A percentile compares a stretch with the other conserved stretches of the same genome.
Conservation (phyloP, 1,139 yeast genomes). For the Yamadazyma kanchanaburiensis region DNA sequence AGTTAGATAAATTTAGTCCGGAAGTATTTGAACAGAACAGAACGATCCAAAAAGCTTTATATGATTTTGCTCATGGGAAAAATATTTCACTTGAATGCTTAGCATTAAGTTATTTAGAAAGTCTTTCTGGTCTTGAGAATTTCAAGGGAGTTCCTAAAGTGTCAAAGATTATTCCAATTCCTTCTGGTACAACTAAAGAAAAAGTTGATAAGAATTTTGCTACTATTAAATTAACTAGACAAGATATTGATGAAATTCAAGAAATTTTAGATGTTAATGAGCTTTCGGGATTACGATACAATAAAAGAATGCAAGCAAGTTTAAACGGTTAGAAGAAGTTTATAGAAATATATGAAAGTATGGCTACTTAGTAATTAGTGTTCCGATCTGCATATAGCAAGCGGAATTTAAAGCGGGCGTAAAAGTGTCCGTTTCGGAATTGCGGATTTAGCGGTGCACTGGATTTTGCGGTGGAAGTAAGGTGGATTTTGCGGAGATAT, state of each 20-base stretch:
- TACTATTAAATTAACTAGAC: constrained; percentile 3
- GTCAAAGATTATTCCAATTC: constrained; percentile 71
- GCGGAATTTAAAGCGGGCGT: no score
- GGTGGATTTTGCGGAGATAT: no score
- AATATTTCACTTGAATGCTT: constrained; percentile 52
- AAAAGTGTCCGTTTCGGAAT: no score
- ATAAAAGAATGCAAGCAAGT: no score
- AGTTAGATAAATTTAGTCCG: constrained; percentile 54
- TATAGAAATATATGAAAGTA: no score
- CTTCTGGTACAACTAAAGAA: constrained; percentile 60
- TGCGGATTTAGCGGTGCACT: no score
- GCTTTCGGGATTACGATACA: constrained; percentile 6
- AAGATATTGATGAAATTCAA: constrained; percentile 6
- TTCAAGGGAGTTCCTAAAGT: constrained; percentile 34
- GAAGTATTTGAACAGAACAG: constrained; percentile 55
- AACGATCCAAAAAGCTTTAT: constrained; percentile 36
- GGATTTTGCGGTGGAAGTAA: no score
- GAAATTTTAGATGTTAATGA: constrained; percentile 2
- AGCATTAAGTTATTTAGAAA: constrained; percentile 69
- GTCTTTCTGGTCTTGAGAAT: constrained; percentile 26
- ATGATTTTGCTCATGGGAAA: constrained; percentile 43
- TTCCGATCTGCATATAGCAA: no score
- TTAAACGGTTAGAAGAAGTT: no score
- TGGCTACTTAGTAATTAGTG: no score
- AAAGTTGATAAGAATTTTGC: constrained; percentile 61